phyloP scores from a whole-genome alignment of 345 rosid species.

The Eucalyptus lansdowneana region DNA sequence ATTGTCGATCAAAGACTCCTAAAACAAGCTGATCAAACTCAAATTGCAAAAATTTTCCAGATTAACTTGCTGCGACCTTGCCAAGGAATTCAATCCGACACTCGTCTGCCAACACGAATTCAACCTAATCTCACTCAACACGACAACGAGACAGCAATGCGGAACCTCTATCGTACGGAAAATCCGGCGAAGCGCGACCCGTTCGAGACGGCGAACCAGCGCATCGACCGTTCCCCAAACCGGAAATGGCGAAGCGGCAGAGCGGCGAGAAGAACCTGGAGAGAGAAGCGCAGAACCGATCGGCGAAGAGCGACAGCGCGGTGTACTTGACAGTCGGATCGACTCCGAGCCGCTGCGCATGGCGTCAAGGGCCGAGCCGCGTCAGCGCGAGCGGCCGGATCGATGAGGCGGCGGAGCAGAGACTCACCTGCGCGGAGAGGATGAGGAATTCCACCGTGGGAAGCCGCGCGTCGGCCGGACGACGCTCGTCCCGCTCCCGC shows the following conservation, averaged over 20 bases:
- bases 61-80: not conserved
- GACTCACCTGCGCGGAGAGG: conserved; percentile 23
- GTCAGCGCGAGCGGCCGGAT: not conserved
- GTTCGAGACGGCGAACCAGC: not conserved
- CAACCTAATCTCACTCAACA: not conserved
- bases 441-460: conserved; percentile 22
- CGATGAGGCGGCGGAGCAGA: not conserved
- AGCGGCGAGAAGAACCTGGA: conserved; percentile 14
- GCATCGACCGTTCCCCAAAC: not conserved
- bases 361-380: too few relatives aligned
- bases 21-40: not conserved
- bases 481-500: not conserved
- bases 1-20: not conserved
- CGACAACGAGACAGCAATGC: not conserved
- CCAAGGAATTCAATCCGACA: not conserved
- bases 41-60: not conserved
- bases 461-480: not conserved
- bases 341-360: conserved; percentile 32
- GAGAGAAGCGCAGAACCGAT: conserved; percentile 41
- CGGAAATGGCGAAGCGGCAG: not conserved
- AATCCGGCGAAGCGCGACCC: not conserved
- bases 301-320: conserved; percentile 53
- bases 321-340: conserved; percentile 64
- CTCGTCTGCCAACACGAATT: not conserved
- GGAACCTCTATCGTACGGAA: not conserved